Percentiles rank a stretch among this genome's conserved stretches.
phyloP scores from a whole-genome alignment of 805 yeast genomes.

The Hanseniaspora singularis region DNA sequence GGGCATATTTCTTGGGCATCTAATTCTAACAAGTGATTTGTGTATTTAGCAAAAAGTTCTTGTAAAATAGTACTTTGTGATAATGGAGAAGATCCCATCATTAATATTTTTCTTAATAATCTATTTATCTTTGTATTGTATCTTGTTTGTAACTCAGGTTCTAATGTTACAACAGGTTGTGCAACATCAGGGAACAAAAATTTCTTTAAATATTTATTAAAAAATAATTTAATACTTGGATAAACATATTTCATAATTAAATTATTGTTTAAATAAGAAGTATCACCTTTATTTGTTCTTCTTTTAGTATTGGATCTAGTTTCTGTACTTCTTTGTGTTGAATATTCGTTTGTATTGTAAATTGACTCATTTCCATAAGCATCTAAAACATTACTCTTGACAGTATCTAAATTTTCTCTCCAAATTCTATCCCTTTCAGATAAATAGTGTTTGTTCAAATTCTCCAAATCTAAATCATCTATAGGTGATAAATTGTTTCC shows the following conservation, averaged over 20 bases:
- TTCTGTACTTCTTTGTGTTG: background rate
- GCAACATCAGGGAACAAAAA: conserved; percentile 24
- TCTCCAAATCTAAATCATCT: conserved; percentile 11
- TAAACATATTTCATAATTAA: background rate
- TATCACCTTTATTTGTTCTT: background rate
- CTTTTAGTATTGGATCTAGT: background rate
- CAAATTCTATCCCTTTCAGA: background rate
- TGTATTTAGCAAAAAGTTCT: background rate
- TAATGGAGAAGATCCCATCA: no score
- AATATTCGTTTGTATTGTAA: background rate
- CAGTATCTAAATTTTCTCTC: background rate
- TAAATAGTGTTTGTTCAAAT: conserved; percentile 6
- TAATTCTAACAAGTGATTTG: conserved; percentile 23
- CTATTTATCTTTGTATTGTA: conserved; percentile 5
- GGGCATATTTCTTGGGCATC: conserved; percentile 52
- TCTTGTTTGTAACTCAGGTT: conserved; percentile 13
- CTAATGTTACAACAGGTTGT: conserved; percentile 13
- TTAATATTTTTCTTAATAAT: background rate
- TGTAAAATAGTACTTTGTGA: background rate
- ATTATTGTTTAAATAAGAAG: conserved; percentile 2
- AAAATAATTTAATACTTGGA: conserved; percentile 16
- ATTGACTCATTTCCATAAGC: background rate
- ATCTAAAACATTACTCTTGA: background rate
- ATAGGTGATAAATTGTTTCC: conserved; percentile 10
- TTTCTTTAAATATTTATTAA: conserved; percentile 15